Percentiles rank a stretch among this genome's conserved stretches.
Conservation (phyloP, 2,329 filamentous ascomycete genomes). For the Pezicula carpinea region DNA sequence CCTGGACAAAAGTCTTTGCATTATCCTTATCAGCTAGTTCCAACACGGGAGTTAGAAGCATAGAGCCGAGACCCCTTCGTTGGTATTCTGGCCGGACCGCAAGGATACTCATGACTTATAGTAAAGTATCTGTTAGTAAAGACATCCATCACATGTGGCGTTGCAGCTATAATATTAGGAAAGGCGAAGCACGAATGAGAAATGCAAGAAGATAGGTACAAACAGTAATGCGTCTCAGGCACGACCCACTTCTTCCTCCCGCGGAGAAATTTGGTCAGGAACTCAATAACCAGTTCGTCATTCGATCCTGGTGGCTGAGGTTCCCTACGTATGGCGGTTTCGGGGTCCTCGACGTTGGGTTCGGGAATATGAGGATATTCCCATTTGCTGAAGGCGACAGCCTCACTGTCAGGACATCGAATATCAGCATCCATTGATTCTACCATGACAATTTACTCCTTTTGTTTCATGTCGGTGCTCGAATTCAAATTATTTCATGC, state of each 20-base stretch:
- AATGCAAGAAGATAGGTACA: not conserved
- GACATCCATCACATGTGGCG: not conserved
- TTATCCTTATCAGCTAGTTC: conserved; percentile 2
- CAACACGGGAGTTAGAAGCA: conserved; percentile 1
- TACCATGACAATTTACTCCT: no score
- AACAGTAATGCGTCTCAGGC: conserved; percentile 3
- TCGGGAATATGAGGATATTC: conserved; percentile 2
- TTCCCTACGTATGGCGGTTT: conserved; percentile 1
- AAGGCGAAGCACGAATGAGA: not conserved
- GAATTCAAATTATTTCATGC: no score
- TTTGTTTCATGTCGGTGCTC: no score
- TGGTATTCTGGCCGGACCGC: conserved; percentile 2
- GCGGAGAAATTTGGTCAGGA: conserved; percentile 1
- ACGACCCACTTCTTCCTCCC: conserved; percentile 4
- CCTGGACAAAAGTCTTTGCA: conserved; percentile 4
- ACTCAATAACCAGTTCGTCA: conserved; percentile 1
- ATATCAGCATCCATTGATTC: not conserved
- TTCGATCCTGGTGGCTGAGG: conserved; percentile 1
- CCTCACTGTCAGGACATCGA: not conserved
- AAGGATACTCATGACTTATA: not conserved
- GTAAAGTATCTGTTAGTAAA: not conserved
- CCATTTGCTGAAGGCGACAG: conserved; percentile 4
- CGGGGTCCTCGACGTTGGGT: conserved; percentile 1
- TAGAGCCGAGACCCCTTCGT: not conserved
- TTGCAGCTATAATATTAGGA: not conserved